Evolutionary conservation across 2,329 filamentous ascomycete species (phyloP), one percentile per base, ranked within the genome.

Genomic region (Fusarium sp.): DNA sequence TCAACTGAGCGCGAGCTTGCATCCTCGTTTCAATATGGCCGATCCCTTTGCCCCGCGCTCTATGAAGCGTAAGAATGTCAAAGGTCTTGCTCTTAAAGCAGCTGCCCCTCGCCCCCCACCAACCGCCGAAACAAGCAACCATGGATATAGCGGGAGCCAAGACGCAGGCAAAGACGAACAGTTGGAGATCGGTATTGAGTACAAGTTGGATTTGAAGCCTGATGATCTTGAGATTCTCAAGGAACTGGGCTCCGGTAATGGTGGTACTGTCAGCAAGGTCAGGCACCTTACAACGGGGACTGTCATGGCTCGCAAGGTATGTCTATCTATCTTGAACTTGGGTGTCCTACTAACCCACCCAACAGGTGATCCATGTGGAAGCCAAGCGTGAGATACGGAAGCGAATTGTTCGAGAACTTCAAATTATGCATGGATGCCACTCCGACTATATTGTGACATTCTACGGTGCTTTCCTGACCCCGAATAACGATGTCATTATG

Each of bases 21-120:
- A 10, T 44, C 25, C 43, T 23, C 50, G 22, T 44, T 45, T 62
- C 52, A 78, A 70, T 77, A 90, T 90, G 88, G 85, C 85, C 73
- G 88, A 90, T 75, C 76, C 81, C 33, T 89, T 90, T 72, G 86
- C 87, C 67, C 87, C 87, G 81, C 87, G 88, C 81, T 96, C 96
- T 65, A 92, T 99, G 90, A 98, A 97, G 90, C 91, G 95, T 85
- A 97, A 98, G 88, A 99, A 99, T 79, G 92, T 97, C 80, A 98
- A 98, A 83, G 95, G 94, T 37, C 90, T 99, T 50, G 94, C 94
- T 71, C 85, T 99, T 77, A 94, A 89, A 75, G 90, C 92, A 49
- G 89, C 91, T 23, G 86, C 91, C 46, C 90, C 93, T 41, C 93
- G 93, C 65, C 83, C 88, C 49, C 82, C 88, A 55, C 88, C 90